Base-by-base conservation (phyloP, 2,329 filamentous ascomycete genomes). In the Sclerotinia borealis region DNA sequence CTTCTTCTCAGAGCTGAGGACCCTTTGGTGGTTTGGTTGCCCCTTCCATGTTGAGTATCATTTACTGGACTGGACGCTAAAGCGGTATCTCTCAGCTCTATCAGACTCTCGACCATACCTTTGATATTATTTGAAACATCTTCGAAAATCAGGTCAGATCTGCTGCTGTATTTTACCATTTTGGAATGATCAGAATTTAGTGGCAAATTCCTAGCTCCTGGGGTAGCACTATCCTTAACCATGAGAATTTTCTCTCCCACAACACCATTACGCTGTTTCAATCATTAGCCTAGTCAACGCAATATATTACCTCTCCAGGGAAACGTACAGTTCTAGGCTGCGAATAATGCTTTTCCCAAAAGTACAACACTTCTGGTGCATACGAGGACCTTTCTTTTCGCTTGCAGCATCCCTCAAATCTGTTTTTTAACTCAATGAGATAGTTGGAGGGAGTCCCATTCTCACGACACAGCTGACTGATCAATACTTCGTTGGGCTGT, bases 291-390 rank as follows among this genome's bases (percentile, higher is more conserved):
- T 25, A 11, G 0, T 56, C 3, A 9, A 8, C 3, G 4, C 4
- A 10, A 43, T 15, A 11, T 1, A 6, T 17, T 15, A 3, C 5
- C 6, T 11, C 34, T 3, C 0, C n/a, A 34, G 19, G 1, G 8
- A 27, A 17, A 25, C 50, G n/a, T 49, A 62, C 60, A n/a, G 50
- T 49, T 48, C 43, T 19, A 5, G 50, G 60, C 9, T 48, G 60
- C 7, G 60, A 58, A 39, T 31, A 41, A 19, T 56, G 50, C 3
- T 25, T 45, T 11, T 62, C 60, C 60, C 60, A 62, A 34, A 62
- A 62, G 39, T 62, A 62, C 31, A 56, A 39, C 10, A 62, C 45
- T 47, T 56, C 50, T 17, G 50, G 60, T n/a, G 60, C 60, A 62
- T 58, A 37, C 1, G 36, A 34, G 9, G 34, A 43, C 9, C 13